Evolutionary conservation across 2,329 filamentous ascomycete genomes (phyloP).

Genomic region (Nemania abortiva): DNA sequence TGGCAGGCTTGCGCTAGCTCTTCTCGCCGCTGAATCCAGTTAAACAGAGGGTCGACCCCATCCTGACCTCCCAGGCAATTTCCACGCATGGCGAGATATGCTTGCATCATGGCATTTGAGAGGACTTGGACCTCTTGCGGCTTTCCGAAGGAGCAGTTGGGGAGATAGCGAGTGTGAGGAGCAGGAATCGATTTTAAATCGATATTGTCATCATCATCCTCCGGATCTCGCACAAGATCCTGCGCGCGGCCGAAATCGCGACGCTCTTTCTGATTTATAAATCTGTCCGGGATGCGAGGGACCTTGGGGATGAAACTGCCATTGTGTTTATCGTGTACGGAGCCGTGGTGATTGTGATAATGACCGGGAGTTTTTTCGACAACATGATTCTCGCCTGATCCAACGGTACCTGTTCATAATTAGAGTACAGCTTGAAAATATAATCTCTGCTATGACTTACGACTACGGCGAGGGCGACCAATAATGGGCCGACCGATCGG

Average conservation of each 20-base stretch:
- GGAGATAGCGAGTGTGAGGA: constrained; percentile 38
- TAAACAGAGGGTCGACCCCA: constrained; percentile 43
- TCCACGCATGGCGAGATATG: constrained; percentile 48
- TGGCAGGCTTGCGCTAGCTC: constrained; percentile 16
- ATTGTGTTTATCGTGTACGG: constrained; percentile 7
- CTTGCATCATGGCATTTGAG: constrained; percentile 46
- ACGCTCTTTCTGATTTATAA: neutral
- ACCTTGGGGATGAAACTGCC: constrained; percentile 23
- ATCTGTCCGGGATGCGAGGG: constrained; percentile 32
- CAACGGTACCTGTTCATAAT: constrained; percentile 17
- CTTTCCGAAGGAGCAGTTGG: constrained; percentile 41
- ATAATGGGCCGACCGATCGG: constrained; percentile 25
- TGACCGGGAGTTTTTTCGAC: neutral
- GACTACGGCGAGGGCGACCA: constrained; percentile 31
- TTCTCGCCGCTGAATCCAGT: constrained; percentile 43
- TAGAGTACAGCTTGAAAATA: neutral
- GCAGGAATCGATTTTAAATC: constrained; percentile 5
- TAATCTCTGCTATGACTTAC: constrained; percentile 18
- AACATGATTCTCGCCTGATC: neutral
- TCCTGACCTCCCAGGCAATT: constrained; percentile 33
- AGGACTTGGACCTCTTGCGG: constrained; percentile 38
- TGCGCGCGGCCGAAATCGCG: neutral
- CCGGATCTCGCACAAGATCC: neutral
- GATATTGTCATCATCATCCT: neutral
- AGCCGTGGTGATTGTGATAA: neutral